phyloP scores from a whole-genome alignment of 768 basidiomycete species.

The Mycena latifolia region DNA sequence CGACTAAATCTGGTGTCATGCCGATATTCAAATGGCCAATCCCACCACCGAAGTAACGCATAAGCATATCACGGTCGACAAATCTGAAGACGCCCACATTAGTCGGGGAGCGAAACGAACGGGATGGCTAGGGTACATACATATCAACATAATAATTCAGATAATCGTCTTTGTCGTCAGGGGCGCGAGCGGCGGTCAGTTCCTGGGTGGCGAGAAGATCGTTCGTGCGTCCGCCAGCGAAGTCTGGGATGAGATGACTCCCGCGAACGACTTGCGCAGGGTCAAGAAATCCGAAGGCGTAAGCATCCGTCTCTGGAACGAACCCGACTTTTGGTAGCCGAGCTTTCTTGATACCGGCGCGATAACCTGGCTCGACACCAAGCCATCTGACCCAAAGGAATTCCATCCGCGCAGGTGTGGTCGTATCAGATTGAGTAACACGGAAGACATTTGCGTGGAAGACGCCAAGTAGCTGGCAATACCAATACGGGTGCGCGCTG shows the following conservation, averaged over 20 bases:
- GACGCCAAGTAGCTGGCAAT: slow-evolving; percentile 41
- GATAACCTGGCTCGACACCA: slow-evolving; percentile 21
- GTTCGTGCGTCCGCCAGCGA: slow-evolving; percentile 31
- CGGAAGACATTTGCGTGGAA: slow-evolving; percentile 35
- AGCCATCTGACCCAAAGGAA: slow-evolving; percentile 47
- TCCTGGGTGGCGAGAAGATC: slow-evolving; percentile 23
- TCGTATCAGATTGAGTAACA: slow-evolving; percentile 6
- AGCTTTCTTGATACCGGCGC: slow-evolving; percentile 32
- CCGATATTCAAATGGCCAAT: background rate
- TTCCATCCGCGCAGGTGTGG: slow-evolving; percentile 5
- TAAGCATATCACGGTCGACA: slow-evolving; percentile 1
- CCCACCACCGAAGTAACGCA: background rate
- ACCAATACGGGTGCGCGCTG: slow-evolving; percentile 40
- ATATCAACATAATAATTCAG: slow-evolving; percentile 46
- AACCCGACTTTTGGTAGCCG: slow-evolving; percentile 48
- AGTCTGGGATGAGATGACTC: slow-evolving; percentile 52
- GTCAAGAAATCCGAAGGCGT: slow-evolving; percentile 55
- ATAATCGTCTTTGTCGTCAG: slow-evolving; percentile 43
- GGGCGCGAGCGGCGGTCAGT: slow-evolving; percentile 29
- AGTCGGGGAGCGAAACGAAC: no score
- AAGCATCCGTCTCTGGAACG: slow-evolving; percentile 27
- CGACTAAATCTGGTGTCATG: background rate
- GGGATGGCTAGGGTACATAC: slow-evolving; percentile 39
- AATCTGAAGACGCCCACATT: background rate
- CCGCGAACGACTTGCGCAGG: slow-evolving; percentile 48